Evolutionary conservation across 345 rosid genomes (phyloP).

Genomic region (Conringia planisiliqua): DNA sequence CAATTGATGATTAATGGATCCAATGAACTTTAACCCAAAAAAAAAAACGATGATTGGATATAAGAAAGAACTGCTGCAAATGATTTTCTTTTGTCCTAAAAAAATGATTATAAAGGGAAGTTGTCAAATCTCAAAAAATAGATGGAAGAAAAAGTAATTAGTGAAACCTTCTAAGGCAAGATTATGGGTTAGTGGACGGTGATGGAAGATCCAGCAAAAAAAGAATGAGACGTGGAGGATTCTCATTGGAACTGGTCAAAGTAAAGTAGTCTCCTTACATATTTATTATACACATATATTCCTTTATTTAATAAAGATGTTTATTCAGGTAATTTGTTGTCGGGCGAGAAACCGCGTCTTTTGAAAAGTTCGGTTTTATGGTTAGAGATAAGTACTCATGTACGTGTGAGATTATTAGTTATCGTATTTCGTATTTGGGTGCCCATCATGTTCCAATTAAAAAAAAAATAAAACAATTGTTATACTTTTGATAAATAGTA

Average conservation of each 20-base stretch:
- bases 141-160: slow-evolving; percentile 12
- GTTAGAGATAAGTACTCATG: slow-evolving; percentile 11
- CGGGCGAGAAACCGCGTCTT: slow-evolving; percentile 51
- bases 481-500: no score
- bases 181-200: slow-evolving; percentile 15
- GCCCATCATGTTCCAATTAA: slow-evolving; percentile 22
- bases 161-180: slow-evolving; percentile 48
- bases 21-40: background rate
- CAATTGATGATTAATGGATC: background rate
- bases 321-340: slow-evolving; percentile 17
- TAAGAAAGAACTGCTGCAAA: background rate
- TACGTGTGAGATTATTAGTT: background rate
- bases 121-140: slow-evolving; percentile 12
- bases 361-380: slow-evolving; percentile 37
- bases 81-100: background rate
- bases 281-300: background rate
- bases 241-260: slow-evolving; percentile 12
- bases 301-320: background rate
- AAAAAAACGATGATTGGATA: background rate
- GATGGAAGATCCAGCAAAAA: background rate
- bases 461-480: no score
- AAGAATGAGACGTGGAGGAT: slow-evolving; percentile 13
- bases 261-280: slow-evolving; percentile 8
- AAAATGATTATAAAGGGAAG: background rate
- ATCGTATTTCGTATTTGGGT: slow-evolving; percentile 11